Conservation (phyloP, 2,329 filamentous ascomycete genomes). For the Alternaria hordeiaustralica region DNA sequence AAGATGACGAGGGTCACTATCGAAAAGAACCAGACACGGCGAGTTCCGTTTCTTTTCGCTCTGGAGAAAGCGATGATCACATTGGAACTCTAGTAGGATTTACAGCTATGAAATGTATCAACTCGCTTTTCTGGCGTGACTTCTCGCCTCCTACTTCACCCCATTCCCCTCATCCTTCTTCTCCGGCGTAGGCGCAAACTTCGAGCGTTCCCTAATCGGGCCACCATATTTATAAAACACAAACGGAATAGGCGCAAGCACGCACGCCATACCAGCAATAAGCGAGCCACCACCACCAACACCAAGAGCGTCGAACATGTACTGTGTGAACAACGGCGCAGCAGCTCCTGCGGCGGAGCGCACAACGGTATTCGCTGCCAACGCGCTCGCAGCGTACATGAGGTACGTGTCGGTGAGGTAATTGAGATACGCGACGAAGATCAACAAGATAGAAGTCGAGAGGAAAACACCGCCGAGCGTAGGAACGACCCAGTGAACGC, state of each 20-base stretch:
- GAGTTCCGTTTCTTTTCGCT: neutral
- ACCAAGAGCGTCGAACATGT: neutral
- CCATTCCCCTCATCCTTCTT: neutral
- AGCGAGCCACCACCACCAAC: neutral
- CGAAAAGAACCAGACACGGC: neutral
- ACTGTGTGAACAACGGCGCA: neutral
- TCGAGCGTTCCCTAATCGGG: neutral
- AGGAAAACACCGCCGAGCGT: neutral
- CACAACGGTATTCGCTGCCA: neutral
- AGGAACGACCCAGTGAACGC: neutral
- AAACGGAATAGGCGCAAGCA: neutral
- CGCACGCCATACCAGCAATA: neutral
- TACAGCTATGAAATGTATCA: neutral
- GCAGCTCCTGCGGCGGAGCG: neutral
- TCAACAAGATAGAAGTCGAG: neutral
- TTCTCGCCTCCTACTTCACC: neutral
- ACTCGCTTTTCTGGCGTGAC: neutral
- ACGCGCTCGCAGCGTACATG: neutral
- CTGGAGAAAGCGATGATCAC: neutral
- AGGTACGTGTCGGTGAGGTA: neutral
- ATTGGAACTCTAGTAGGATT: neutral
- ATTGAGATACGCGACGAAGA: neutral
- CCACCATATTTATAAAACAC: neutral
- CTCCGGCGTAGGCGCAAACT: neutral
- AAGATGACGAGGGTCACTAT: neutral